These are phyloP conservation scores for Hortiboletus campestris DNA, from an alignment of 768 basidiomycete species.

Conservation along the genomic window DNA sequence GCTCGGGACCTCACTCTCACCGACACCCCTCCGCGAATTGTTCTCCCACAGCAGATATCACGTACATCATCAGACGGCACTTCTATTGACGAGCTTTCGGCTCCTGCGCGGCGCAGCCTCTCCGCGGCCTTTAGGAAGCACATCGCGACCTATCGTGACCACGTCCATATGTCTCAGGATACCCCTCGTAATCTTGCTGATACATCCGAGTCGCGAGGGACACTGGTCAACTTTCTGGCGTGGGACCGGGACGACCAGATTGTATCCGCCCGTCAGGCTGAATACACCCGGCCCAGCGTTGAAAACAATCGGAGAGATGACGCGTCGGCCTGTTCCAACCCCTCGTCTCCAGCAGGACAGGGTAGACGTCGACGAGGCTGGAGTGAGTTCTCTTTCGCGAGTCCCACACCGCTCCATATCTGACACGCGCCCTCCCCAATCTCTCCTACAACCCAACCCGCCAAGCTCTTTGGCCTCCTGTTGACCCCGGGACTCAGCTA, in stretches of 20 bases:
- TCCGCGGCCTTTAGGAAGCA: slow-evolving; percentile 24
- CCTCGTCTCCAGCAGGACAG: slow-evolving; percentile 13
- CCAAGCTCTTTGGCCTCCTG: too few species aligned
- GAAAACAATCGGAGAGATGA: slow-evolving; percentile 14
- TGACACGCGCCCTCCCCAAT: not conserved
- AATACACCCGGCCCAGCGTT: not conserved
- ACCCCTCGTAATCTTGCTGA: slow-evolving; percentile 22
- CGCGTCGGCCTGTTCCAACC: slow-evolving; percentile 1
- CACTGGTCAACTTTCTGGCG: slow-evolving; percentile 22
- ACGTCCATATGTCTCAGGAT: slow-evolving; percentile 11
- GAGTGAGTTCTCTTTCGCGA: slow-evolving; percentile 22
- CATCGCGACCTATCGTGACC: slow-evolving; percentile 13
- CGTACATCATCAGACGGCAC: slow-evolving; percentile 24
- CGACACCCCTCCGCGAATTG: slow-evolving; percentile 18
- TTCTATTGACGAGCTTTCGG: slow-evolving; percentile 17
- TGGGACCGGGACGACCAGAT: slow-evolving; percentile 24
- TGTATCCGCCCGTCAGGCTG: slow-evolving; percentile 7
- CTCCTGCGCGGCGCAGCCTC: slow-evolving; percentile 15
- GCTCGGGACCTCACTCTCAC: slow-evolving; percentile 16
- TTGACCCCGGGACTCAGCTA: too few species aligned
- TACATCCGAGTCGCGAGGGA: slow-evolving; percentile 22
- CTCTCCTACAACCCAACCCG: too few species aligned
- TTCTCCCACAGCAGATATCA: slow-evolving; percentile 22
- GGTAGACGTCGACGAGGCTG: slow-evolving; percentile 34
- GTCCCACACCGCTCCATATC: not conserved